A percentile compares a stretch with the other conserved stretches of the same genome.
Evolutionary conservation across 257 asterid genomes (phyloP).

Genomic region (Nicotiana attenuata): DNA sequence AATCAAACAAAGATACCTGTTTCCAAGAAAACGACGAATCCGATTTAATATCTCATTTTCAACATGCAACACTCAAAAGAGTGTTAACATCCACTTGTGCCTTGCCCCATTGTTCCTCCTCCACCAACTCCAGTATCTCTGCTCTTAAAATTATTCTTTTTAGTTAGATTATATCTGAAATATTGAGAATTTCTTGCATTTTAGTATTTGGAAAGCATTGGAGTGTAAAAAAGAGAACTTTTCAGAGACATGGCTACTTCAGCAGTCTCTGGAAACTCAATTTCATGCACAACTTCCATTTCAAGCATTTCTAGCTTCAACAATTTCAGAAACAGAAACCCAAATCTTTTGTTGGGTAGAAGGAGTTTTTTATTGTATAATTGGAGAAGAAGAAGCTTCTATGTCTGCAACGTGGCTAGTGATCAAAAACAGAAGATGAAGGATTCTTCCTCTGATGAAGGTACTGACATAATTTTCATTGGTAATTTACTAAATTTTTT

Average conservation of each 20-base stretch:
- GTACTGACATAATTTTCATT: not conserved
- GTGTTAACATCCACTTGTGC: not conserved
- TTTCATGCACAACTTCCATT: not conserved
- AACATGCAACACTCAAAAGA: not conserved
- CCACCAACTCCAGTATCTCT: too few relatives aligned
- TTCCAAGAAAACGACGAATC: not conserved
- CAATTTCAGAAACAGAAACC: not conserved
- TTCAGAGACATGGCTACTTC: slow-evolving; percentile 17
- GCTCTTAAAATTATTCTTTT: not conserved
- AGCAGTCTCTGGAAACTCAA: slow-evolving; percentile 2
- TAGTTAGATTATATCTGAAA: not conserved
- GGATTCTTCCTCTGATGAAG: slow-evolving; percentile 15
- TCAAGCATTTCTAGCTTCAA: slow-evolving; percentile 10
- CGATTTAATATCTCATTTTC: not conserved
- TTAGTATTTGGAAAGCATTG: not conserved
- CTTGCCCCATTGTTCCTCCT: too few relatives aligned
- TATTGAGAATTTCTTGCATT: not conserved
- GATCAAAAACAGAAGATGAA: slow-evolving; percentile 21
- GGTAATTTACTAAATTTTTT: not conserved
- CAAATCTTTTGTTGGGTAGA: not conserved
- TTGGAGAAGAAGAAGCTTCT: slow-evolving; percentile 27
- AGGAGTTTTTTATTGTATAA: slow-evolving; percentile 12
- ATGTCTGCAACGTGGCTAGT: slow-evolving; percentile 44
- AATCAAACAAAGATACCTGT: not conserved
- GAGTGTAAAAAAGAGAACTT: not conserved